Conservation (phyloP, 2,329 filamentous ascomycete genomes). For the Meredithiella fracta region DNA sequence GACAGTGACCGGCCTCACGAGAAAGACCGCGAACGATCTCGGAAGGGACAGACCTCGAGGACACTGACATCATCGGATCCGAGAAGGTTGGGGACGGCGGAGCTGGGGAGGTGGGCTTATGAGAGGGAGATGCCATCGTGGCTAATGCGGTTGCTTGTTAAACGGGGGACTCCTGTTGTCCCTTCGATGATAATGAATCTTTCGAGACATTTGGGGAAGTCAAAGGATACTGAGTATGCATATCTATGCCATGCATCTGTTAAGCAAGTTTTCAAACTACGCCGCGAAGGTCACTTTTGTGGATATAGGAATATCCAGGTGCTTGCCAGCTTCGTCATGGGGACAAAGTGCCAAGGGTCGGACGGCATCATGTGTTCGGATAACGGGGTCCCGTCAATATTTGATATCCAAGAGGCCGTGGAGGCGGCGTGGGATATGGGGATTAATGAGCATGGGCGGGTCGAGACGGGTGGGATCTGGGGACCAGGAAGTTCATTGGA, state of each 20-base stretch:
- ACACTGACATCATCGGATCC: not conserved
- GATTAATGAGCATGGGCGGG: conserved; percentile 55
- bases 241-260: conserved; percentile 67
- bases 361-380: conserved; percentile 33
- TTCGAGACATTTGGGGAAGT: not conserved
- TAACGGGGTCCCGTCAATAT: conserved; percentile 52
- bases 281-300: conserved; percentile 75
- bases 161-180: not conserved
- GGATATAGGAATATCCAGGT: conserved; percentile 94
- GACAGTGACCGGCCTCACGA: too few relatives aligned
- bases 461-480: conserved; percentile 72
- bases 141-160: not conserved
- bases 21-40: not conserved
- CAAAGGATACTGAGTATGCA: conserved; percentile 29
- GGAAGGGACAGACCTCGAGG: conserved; percentile 2
- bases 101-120: not conserved
- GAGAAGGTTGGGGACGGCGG: not conserved
- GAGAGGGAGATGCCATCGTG: conserved; percentile 1
- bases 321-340: conserved; percentile 62
- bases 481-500: conserved; percentile 91
- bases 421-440: conserved; percentile 77
- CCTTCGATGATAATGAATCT: not conserved
- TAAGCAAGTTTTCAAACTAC: conserved; percentile 66
- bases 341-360: conserved; percentile 36
- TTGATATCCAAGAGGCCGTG: conserved; percentile 72